Evolutionary conservation across 768 basidiomycete species (phyloP).

Genomic region (Podaxis sp.): DNA sequence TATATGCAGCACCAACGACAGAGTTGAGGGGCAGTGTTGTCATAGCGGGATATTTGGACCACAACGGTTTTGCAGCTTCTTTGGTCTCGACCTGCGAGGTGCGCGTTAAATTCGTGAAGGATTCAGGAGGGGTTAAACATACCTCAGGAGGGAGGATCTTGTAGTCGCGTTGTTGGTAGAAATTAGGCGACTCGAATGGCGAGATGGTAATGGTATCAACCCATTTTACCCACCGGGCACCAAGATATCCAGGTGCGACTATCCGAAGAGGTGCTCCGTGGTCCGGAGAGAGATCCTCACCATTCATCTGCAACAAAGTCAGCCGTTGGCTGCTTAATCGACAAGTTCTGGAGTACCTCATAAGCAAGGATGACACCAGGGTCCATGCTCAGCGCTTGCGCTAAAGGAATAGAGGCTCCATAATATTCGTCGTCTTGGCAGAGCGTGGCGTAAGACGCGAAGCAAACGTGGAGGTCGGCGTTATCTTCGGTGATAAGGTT

Average conservation of each 20-base stretch:
- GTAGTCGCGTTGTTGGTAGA: constrained; percentile 73
- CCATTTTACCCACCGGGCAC: constrained; percentile 80
- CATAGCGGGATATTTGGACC: constrained; percentile 59
- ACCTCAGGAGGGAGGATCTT: constrained; percentile 57
- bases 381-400: constrained; percentile 42
- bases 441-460: constrained; percentile 55
- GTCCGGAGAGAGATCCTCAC: constrained; percentile 50
- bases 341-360: constrained; percentile 38
- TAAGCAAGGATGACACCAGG: constrained; percentile 61
- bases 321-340: neutral
- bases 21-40: constrained; percentile 62
- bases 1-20: constrained; percentile 45
- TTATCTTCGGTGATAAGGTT: constrained; percentile 34
- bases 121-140: constrained; percentile 15
- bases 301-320: constrained; percentile 58
- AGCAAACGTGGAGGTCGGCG: constrained; percentile 47
- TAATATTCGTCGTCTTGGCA: constrained; percentile 65
- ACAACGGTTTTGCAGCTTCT: constrained; percentile 40
- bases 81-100: constrained; percentile 42
- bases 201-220: constrained; percentile 59
- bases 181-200: constrained; percentile 56
- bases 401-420: constrained; percentile 60
- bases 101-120: constrained; percentile 7
- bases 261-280: constrained; percentile 69
- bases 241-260: constrained; percentile 64